phyloP scores from a whole-genome alignment of 2,329 filamentous ascomycete species.

The Pestalotiopsis sp. region DNA sequence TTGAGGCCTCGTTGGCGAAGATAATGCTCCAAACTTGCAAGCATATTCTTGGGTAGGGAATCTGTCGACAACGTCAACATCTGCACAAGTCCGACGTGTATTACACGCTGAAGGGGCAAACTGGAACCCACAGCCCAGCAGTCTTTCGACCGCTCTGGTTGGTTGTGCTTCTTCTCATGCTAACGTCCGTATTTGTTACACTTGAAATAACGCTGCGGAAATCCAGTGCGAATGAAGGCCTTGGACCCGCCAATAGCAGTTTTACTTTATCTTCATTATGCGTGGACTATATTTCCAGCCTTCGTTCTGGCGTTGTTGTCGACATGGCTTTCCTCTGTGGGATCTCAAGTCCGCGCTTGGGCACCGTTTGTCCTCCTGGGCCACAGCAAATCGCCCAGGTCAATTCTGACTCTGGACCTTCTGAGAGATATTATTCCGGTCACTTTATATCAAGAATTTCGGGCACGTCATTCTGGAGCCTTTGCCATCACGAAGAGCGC shows the following conservation, averaged over 20 bases:
- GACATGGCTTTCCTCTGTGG: background rate
- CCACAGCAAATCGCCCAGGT: too few species aligned
- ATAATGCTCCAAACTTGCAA: too few species aligned
- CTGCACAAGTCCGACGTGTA: background rate
- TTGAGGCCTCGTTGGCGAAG: too few species aligned
- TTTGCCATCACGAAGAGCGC: background rate
- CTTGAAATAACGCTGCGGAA: background rate
- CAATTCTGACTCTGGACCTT: background rate
- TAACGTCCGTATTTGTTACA: too few species aligned
- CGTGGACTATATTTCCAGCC: background rate
- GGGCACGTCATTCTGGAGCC: background rate
- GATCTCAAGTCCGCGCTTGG: background rate
- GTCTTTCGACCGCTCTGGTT: background rate
- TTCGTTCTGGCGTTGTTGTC: background rate
- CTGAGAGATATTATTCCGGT: background rate
- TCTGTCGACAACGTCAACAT: too few species aligned
- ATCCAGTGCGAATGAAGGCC: background rate
- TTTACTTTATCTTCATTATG: background rate
- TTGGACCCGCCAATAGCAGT: background rate
- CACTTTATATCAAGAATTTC: background rate
- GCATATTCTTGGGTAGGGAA: too few species aligned
- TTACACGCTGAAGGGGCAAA: background rate
- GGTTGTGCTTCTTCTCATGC: background rate
- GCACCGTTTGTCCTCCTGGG: background rate
- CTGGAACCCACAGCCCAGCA: background rate